Percentiles rank a stretch among this genome's conserved stretches.
These are phyloP conservation scores for Polychaeton citri DNA, from an alignment of 2,329 filamentous ascomycete species.

Conservation along the genomic window DNA sequence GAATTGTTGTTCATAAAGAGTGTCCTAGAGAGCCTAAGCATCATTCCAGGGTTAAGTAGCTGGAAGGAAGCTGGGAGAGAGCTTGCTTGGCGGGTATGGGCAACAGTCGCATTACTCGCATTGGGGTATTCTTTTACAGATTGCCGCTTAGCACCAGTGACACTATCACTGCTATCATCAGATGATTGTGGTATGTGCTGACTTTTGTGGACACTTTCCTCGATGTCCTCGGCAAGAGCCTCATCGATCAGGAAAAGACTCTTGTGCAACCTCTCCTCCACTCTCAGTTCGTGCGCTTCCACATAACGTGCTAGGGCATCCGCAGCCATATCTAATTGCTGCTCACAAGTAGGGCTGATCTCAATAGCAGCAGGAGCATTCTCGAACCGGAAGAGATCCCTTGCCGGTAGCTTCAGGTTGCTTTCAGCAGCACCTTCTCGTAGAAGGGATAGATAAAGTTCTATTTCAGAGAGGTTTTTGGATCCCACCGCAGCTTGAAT, in stretches of 20 bases:
- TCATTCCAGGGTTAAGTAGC: constrained; percentile 46
- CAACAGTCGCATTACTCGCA: too few species aligned
- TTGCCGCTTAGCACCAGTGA: too few species aligned
- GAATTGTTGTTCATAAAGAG: constrained; percentile 61
- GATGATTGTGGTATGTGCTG: too few species aligned
- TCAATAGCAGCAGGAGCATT: constrained; percentile 63
- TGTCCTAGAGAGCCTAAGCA: constrained; percentile 50
- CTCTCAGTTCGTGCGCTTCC: constrained; percentile 35
- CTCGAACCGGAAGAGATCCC: constrained; percentile 29
- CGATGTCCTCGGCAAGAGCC: constrained; percentile 22
- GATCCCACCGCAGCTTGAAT: constrained; percentile 52
- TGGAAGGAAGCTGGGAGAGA: constrained; percentile 32
- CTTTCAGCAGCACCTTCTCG: constrained; percentile 33
- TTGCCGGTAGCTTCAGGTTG: constrained; percentile 21
- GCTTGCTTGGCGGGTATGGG: not conserved
- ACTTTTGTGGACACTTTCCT: too few species aligned
- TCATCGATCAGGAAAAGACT: constrained; percentile 51
- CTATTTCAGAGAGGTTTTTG: constrained; percentile 64
- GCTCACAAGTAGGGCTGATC: constrained; percentile 51
- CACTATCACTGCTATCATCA: too few species aligned
- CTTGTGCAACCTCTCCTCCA: constrained; percentile 44
- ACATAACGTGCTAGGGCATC: constrained; percentile 53
- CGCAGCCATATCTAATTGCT: constrained; percentile 53
- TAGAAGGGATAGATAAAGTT: constrained; percentile 54
- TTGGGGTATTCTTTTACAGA: too few species aligned